These are phyloP conservation scores for Nymphaea thermarum DNA, from an alignment of 164 flowering plant species.

Conservation along the genomic window DNA sequence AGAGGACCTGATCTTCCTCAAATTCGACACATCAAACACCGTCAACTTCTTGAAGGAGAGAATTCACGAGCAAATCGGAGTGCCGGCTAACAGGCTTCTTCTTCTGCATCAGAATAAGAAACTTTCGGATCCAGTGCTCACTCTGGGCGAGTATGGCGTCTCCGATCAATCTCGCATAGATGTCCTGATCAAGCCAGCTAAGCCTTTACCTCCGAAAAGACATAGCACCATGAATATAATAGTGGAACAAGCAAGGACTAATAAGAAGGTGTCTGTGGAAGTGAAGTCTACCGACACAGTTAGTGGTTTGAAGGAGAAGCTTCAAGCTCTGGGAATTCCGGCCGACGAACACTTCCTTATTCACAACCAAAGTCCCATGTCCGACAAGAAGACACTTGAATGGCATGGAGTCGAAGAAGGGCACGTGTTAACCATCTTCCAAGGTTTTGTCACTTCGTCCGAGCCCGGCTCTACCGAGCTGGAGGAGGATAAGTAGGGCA, in stretches of 20 bases:
- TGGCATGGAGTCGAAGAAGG: constrained; percentile 62
- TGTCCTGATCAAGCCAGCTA: constrained; percentile 16
- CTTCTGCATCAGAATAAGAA: constrained; percentile 23
- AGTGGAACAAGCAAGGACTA: constrained; percentile 37
- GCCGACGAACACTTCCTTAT: constrained; percentile 34
- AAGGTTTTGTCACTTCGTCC: constrained; percentile 32
- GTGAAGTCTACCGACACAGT: constrained; percentile 47
- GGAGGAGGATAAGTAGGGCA: too few species aligned
- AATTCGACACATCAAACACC: constrained; percentile 23
- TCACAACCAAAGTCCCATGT: constrained; percentile 72
- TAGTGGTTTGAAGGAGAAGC: constrained; percentile 45
- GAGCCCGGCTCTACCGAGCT: background rate
- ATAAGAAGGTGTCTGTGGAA: constrained; percentile 49
- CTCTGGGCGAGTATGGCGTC: constrained; percentile 24
- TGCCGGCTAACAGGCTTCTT: constrained; percentile 13
- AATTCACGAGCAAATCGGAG: constrained; percentile 27
- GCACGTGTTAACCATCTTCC: constrained; percentile 67
- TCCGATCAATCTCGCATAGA: constrained; percentile 28
- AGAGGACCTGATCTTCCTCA: constrained; percentile 15
- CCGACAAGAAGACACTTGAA: constrained; percentile 38
- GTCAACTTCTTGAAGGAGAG: constrained; percentile 31
- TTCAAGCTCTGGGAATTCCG: constrained; percentile 22
- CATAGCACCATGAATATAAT: constrained; percentile 37
- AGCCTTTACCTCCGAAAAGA: constrained; percentile 1
- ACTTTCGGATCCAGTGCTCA: constrained; percentile 21